Evolutionary conservation across 108 stramenopile species (phyloP).

Genomic region (Mediolabrus comicus): DNA sequence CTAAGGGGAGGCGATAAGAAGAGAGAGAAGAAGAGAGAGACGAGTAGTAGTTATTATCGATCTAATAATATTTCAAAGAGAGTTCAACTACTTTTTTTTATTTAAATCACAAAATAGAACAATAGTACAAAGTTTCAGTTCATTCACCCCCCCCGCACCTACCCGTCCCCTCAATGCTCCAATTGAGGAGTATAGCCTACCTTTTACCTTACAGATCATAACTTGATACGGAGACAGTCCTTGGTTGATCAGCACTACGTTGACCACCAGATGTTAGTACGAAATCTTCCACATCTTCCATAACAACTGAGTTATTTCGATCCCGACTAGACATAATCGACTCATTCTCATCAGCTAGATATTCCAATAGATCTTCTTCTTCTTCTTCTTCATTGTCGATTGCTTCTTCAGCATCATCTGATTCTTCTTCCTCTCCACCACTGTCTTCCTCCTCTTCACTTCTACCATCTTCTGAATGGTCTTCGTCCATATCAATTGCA

Average conservation of each 20-base stretch:
- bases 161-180: too few relatives aligned
- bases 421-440: background rate
- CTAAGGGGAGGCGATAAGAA: too few relatives aligned
- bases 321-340: conserved; percentile 13
- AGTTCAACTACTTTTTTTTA: too few relatives aligned
- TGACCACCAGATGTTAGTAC: conserved; percentile 7
- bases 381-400: conserved; percentile 5
- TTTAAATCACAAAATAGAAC: too few relatives aligned
- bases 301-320: conserved; percentile 27
- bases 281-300: conserved; percentile 35
- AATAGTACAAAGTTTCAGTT: background rate
- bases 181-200: too few relatives aligned
- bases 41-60: too few relatives aligned
- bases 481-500: conserved; percentile 38
- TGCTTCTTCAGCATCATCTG: background rate
- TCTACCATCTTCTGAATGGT: background rate
- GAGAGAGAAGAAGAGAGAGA: too few relatives aligned
- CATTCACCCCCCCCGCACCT: background rate
- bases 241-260: conserved; percentile 34
- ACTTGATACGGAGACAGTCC: conserved; percentile 49
- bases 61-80: too few relatives aligned
- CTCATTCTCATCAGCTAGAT: conserved; percentile 22
- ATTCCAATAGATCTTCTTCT: conserved; percentile 24
- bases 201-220: conserved; percentile 40
- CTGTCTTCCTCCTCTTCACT: background rate